phyloP scores from a whole-genome alignment of 2,329 filamentous ascomycete genomes.

The Alternaria infectoria region DNA sequence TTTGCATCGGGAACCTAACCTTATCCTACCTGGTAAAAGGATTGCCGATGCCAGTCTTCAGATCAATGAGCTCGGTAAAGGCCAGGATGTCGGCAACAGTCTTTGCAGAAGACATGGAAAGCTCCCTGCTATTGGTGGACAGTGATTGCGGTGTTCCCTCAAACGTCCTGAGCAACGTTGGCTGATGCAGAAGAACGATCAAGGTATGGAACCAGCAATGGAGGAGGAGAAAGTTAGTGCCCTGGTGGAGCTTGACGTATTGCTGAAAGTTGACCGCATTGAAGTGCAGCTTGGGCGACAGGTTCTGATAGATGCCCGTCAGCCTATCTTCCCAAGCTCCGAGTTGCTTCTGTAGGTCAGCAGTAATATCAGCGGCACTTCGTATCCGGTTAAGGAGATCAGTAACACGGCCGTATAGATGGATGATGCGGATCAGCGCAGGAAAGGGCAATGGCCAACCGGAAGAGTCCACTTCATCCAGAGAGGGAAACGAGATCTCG shows the following conservation, averaged over 20 bases:
- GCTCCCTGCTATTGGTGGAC: constrained; percentile 78
- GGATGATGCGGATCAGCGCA: constrained; percentile 80
- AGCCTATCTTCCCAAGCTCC: constrained; percentile 81
- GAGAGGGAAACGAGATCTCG: constrained; percentile 72
- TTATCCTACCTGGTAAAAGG: constrained; percentile 69
- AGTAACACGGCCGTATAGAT: constrained; percentile 83
- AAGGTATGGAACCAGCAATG: constrained; percentile 90
- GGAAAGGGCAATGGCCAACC: constrained; percentile 81
- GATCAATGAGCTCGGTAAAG: constrained; percentile 84
- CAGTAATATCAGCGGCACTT: constrained; percentile 73
- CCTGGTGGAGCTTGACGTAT: constrained; percentile 80
- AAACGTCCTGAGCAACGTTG: constrained; percentile 80
- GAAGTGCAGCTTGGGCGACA: constrained; percentile 79
- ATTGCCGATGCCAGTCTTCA: constrained; percentile 84
- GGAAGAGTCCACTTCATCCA: constrained; percentile 61
- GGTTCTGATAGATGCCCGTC: constrained; percentile 74
- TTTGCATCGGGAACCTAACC: not conserved
- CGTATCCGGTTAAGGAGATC: constrained; percentile 84
- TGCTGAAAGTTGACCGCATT: constrained; percentile 86
- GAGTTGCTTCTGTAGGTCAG: constrained; percentile 74
- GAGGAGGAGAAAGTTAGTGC: constrained; percentile 83
- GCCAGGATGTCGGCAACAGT: constrained; percentile 88
- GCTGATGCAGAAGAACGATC: constrained; percentile 84
- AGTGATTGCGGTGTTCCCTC: constrained; percentile 72
- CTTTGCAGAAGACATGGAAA: constrained; percentile 87